Conservation (phyloP, 2,329 filamentous ascomycete species). For the Verticillium nonalfalfae region DNA sequence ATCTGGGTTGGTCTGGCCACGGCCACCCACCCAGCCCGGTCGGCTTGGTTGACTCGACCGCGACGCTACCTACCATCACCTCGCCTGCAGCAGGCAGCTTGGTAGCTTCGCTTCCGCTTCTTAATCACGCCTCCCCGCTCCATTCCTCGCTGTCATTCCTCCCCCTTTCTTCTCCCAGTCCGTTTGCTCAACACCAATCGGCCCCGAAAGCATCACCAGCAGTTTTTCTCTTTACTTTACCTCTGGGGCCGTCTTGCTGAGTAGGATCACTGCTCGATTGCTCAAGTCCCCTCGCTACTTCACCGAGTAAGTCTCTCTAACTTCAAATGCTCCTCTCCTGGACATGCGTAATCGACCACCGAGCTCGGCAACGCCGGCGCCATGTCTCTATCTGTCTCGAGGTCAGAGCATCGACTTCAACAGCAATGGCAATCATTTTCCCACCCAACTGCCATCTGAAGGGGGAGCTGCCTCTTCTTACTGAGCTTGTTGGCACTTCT, state of each 20-base stretch:
- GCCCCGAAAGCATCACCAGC: background rate
- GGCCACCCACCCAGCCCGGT: background rate
- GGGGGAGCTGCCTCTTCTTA: background rate
- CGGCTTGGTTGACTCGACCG: background rate
- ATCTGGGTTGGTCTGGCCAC: background rate
- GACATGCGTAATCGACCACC: background rate
- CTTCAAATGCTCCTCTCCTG: background rate
- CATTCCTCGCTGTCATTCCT: slow-evolving; percentile 7
- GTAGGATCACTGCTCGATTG: background rate
- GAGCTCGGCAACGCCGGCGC: background rate
- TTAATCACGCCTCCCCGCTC: background rate
- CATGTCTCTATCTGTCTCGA: background rate
- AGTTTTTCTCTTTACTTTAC: background rate
- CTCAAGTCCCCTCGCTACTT: background rate
- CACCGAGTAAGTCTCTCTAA: background rate
- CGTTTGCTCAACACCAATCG: background rate
- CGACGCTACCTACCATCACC: background rate
- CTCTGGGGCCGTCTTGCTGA: background rate
- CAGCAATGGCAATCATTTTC: background rate
- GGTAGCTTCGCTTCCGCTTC: background rate
- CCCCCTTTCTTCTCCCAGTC: slow-evolving; percentile 4
- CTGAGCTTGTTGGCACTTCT: background rate
- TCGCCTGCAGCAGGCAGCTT: background rate
- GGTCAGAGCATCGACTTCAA: background rate
- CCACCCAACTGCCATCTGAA: too few species aligned